phyloP scores from a whole-genome alignment of 2,329 filamentous ascomycete species.

The Diaporthe nobilis region DNA sequence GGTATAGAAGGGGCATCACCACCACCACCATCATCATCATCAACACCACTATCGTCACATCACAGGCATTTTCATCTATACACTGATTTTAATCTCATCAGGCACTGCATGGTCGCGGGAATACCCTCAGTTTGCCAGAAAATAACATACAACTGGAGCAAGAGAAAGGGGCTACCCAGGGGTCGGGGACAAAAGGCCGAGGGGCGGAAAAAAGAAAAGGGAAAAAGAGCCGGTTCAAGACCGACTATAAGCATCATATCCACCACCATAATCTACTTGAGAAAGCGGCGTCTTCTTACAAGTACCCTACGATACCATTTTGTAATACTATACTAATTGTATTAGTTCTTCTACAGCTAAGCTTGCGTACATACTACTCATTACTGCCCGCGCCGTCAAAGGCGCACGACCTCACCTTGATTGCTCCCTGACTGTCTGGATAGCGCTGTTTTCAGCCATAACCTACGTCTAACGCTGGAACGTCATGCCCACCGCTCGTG shows the following conservation, averaged over 20 bases:
- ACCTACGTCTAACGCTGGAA: neutral
- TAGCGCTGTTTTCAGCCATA: neutral
- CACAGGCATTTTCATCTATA: conserved; percentile 29
- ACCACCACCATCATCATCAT: conserved; percentile 3
- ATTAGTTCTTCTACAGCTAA: conserved; percentile 10
- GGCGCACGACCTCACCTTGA: neutral
- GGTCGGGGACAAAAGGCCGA: neutral
- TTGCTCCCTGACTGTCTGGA: neutral
- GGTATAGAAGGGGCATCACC: conserved; percentile 12
- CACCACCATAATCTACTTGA: conserved; percentile 12
- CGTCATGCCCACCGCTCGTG: too few relatives aligned
- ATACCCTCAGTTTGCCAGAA: conserved; percentile 19
- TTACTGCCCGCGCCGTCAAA: neutral
- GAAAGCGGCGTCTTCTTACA: conserved; percentile 23
- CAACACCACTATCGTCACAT: conserved; percentile 3
- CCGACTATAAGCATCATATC: conserved; percentile 1
- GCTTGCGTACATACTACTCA: neutral
- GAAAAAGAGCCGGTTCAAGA: neutral
- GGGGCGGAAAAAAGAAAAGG: neutral
- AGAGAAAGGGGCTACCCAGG: neutral
- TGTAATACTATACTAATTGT: conserved; percentile 31
- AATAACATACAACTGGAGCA: neutral
- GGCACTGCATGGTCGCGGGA: conserved; percentile 28
- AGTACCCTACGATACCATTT: conserved; percentile 20
- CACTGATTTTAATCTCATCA: conserved; percentile 18